phyloP scores from a whole-genome alignment of 805 yeast genomes.

The Cyberlindnera veronae region DNA sequence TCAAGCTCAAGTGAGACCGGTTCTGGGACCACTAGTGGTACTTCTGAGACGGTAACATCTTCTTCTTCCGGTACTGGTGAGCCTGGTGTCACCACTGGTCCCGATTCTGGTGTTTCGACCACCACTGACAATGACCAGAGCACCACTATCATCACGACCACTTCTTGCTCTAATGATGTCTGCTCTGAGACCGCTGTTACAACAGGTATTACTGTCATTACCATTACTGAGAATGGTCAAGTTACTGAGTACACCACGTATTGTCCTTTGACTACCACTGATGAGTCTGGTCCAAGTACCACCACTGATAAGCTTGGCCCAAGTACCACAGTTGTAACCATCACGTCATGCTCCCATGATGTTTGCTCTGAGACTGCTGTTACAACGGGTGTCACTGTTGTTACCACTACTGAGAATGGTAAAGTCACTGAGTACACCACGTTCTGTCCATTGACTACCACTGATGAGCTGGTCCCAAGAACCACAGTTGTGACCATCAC shows the following conservation, averaged over 20 bases:
- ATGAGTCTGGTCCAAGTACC: neutral
- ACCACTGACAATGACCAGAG: neutral
- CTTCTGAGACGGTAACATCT: neutral
- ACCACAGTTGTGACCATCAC: no score
- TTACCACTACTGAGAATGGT: neutral
- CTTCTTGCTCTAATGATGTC: conserved; percentile 4
- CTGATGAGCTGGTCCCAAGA: no score
- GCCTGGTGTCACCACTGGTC: neutral
- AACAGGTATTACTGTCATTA: conserved; percentile 9
- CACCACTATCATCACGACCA: conserved; percentile 4
- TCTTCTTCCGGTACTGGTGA: neutral
- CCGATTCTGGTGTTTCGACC: neutral
- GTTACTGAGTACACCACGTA: conserved; percentile 31
- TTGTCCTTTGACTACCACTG: conserved; percentile 8
- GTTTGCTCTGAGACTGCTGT: no score
- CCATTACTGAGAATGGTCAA: conserved; percentile 22
- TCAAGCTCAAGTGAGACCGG: neutral
- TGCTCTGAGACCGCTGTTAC: conserved; percentile 3
- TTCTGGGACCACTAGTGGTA: no score
- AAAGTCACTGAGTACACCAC: neutral
- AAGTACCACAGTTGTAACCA: neutral
- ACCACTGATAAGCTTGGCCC: neutral
- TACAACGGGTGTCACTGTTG: no score
- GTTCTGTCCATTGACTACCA: no score
- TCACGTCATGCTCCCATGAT: no score